Percentiles rank a stretch among this genome's conserved stretches.
Evolutionary conservation across 2,329 filamentous ascomycete genomes (phyloP).

Genomic region (Fusarium pininemorale): DNA sequence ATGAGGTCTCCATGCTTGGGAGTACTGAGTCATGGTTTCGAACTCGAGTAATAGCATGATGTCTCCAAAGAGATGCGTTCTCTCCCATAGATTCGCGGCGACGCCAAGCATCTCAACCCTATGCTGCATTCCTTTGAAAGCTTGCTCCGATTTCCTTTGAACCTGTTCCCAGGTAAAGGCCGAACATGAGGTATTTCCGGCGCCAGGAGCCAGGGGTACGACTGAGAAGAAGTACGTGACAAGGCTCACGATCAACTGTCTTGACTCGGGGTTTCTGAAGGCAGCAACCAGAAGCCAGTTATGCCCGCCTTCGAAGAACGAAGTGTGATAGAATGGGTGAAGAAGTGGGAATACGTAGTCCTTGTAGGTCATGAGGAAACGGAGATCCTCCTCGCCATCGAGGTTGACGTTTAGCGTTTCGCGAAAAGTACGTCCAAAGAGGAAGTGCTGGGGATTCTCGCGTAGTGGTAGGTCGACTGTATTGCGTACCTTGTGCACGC

Average conservation of each 20-base stretch:
- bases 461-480: background rate
- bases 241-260: constrained; percentile 57
- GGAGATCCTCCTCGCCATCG: background rate
- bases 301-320: constrained; percentile 57
- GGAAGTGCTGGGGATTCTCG: background rate
- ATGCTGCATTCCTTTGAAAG: background rate
- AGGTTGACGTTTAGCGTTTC: background rate
- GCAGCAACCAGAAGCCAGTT: constrained; percentile 63
- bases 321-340: constrained; percentile 64
- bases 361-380: constrained; percentile 38
- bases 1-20: background rate
- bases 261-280: constrained; percentile 58
- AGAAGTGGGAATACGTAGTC: constrained; percentile 59
- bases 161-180: background rate
- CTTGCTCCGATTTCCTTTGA: background rate
- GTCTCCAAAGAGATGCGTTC: background rate
- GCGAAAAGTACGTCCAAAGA: background rate
- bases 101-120: background rate
- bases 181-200: background rate
- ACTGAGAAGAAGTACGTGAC: constrained; percentile 16
- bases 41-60: constrained; percentile 6
- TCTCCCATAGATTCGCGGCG: background rate
- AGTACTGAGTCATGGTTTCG: background rate
- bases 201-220: background rate
- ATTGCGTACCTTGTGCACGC: background rate